Evolutionary conservation across 495 filamentous ascomycete genomes (phyloP), one percentile per base, ranked within the genome.

Genomic region (Neurospora africana): DNA sequence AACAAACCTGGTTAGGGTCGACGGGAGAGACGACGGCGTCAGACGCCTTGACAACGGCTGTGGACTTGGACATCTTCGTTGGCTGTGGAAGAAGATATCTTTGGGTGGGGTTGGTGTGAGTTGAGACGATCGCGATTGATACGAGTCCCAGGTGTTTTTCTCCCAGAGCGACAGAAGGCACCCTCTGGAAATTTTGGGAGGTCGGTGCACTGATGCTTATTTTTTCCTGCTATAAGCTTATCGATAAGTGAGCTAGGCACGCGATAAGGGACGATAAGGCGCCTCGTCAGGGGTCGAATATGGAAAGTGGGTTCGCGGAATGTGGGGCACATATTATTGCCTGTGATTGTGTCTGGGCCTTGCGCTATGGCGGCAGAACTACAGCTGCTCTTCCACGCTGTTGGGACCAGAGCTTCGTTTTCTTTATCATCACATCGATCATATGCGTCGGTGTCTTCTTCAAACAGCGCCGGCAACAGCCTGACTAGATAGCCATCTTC

Each of bases 1-100:
- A 11, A 79, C 80, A 53, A 68, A 83, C 83, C 79, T 84, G 84
- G 19, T 85, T 82, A n/a, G 78, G 74, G 70, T 83, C 77, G 65
- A 87, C 77, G 9, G 75, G 78, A 68, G 83, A 80, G 70, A 79
- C 78, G 17, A 76, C 72, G 71, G 79, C 72, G 41, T 81, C 81
- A 39, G 72, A 36, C 69, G 75, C 65, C 75, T 77, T 79, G 38
- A 75, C 68, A 69, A 76, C 74, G 19, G 76, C 17, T 44, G 71
- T 78, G 27, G 78, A 75, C n/a, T 74, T 73, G 5, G 78, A 77
- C 77, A 79, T 80, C 71, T 72, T 78, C 33, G 44, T 6, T n/a
- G 44, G 37, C 70, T 71, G 72, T 68, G 21, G 13, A n/a, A 67
- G 73, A 69, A 74, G 75, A 71, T 73, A 69, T 71, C n/a, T 23